Conservation (phyloP, 106 monocot genomes). For the Posidonia australis region DNA sequence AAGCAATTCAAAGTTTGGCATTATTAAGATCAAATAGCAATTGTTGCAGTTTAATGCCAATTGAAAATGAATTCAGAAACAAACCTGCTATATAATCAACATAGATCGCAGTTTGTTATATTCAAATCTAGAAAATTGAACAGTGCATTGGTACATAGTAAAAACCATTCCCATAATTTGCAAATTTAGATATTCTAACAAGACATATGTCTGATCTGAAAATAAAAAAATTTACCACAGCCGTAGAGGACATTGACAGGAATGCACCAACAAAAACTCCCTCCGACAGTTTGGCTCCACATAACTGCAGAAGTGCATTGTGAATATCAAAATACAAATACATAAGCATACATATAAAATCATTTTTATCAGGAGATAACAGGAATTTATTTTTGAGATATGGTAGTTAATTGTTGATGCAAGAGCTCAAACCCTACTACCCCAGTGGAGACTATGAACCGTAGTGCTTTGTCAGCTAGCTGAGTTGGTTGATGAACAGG, state of each 20-base stretch:
- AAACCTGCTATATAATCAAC: background rate
- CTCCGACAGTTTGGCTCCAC: conserved; percentile 77
- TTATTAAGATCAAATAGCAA: no score
- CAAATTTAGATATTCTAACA: no score
- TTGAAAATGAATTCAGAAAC: background rate
- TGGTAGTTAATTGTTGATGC: background rate
- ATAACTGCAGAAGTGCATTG: conserved; percentile 45
- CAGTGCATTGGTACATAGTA: no score
- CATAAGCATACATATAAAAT: background rate
- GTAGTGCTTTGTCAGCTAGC: no score
- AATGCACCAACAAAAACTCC: conserved; percentile 86
- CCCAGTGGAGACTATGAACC: no score
- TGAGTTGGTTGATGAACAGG: no score
- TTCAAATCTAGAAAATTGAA: no score
- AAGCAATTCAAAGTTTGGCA: background rate
- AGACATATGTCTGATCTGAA: background rate
- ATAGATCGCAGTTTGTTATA: no score
- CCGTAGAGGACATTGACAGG: conserved; percentile 97
- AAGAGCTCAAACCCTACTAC: background rate
- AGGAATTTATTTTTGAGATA: background rate
- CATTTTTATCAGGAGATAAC: no score
- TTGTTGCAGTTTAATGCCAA: background rate
- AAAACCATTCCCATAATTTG: no score
- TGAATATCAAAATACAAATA: conserved; percentile 6
- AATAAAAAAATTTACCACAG: conserved; percentile 53